phyloP scores from a whole-genome alignment of 306 rosid genomes.

The Trifolium repens region DNA sequence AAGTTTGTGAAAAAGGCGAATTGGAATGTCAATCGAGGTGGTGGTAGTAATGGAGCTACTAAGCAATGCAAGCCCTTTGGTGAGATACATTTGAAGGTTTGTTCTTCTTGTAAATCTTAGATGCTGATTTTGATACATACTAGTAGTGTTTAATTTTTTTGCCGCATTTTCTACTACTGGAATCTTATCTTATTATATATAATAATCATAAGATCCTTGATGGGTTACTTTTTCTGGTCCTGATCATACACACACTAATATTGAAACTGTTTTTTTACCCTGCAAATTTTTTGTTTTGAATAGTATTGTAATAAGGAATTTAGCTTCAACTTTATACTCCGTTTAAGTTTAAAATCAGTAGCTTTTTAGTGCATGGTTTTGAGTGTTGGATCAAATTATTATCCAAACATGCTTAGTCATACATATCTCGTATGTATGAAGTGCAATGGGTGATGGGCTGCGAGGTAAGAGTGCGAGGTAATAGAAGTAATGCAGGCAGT shows the following conservation, averaged over 20 bases:
- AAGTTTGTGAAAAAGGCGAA: slow-evolving; percentile 76
- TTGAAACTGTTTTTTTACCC: too few species aligned
- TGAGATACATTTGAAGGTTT: slow-evolving; percentile 95
- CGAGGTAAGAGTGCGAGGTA: slow-evolving; percentile 22
- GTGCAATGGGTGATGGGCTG: slow-evolving; percentile 13
- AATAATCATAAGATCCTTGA: not conserved
- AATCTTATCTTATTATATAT: too few species aligned
- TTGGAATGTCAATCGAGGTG: slow-evolving; percentile 60
- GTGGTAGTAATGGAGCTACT: slow-evolving; percentile 28
- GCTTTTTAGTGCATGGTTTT: not conserved
- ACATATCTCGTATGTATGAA: not conserved
- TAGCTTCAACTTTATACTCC: not conserved
- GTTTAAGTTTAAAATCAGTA: not conserved
- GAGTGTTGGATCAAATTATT: slow-evolving; percentile 25
- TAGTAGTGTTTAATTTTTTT: not conserved
- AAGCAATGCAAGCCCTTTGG: slow-evolving; percentile 91
- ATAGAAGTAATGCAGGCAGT: not conserved
- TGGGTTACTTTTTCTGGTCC: too few species aligned
- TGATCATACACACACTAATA: too few species aligned
- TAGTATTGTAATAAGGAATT: not conserved
- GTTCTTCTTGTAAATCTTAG: slow-evolving; percentile 34
- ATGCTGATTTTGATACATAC: not conserved
- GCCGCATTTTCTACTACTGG: not conserved
- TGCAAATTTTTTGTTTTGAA: not conserved
- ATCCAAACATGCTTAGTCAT: not conserved